phyloP scores from a whole-genome alignment of 345 rosid genomes.

The Brassica cretica region DNA sequence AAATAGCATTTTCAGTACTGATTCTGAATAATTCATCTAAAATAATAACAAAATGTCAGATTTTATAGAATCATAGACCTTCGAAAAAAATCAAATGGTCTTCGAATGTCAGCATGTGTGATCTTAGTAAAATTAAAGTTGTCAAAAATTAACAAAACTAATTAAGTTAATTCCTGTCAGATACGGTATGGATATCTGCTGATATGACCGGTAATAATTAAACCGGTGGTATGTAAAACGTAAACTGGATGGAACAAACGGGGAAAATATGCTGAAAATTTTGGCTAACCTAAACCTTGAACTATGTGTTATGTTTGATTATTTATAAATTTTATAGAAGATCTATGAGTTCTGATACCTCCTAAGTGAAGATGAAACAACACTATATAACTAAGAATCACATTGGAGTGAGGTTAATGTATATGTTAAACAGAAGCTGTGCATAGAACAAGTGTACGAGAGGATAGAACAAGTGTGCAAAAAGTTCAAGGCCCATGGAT shows the following conservation, averaged over 20 bases:
- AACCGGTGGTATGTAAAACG: no score
- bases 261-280: no score
- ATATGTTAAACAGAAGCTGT: neutral
- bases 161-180: no score
- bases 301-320: neutral
- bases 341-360: neutral
- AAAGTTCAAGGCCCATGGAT: neutral
- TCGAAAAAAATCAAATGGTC: no score
- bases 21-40: slow-evolving; percentile 2
- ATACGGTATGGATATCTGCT: no score
- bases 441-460: neutral
- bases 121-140: no score
- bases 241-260: no score
- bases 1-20: slow-evolving; percentile 8
- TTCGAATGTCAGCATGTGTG: no score
- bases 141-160: no score
- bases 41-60: slow-evolving; percentile 16
- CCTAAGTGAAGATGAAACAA: neutral
- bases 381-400: neutral
- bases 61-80: neutral
- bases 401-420: neutral
- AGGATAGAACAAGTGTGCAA: neutral
- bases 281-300: no score
- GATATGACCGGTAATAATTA: no score
- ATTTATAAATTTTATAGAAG: neutral